phyloP scores from a whole-genome alignment of 371 early-diverging fungal species.

The Circinella minor region DNA sequence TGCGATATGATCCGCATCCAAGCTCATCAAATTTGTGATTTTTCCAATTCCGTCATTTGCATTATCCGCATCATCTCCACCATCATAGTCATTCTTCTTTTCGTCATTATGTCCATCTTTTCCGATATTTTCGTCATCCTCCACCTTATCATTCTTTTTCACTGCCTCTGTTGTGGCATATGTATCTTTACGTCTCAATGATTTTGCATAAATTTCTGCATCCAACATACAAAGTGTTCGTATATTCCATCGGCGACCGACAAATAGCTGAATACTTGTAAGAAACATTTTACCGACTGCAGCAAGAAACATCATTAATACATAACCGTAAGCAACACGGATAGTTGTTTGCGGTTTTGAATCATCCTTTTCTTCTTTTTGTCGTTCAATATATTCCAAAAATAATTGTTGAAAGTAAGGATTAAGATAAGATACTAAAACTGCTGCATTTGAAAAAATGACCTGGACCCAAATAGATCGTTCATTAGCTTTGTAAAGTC shows the following conservation, averaged over 20 bases:
- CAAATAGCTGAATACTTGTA: constrained; percentile 48
- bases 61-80: constrained; percentile 11
- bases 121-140: constrained; percentile 28
- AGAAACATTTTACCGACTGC: constrained; percentile 42
- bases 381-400: constrained; percentile 40
- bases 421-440: constrained; percentile 31
- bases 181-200: constrained; percentile 42
- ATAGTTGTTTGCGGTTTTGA: constrained; percentile 34
- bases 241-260: constrained; percentile 54
- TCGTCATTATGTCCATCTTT: background rate
- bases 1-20: constrained; percentile 69
- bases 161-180: constrained; percentile 48
- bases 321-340: constrained; percentile 46
- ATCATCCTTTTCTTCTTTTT: constrained; percentile 14
- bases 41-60: constrained; percentile 59
- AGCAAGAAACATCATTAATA: constrained; percentile 49
- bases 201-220: constrained; percentile 55
- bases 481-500: constrained; percentile 35
- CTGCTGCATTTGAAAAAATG: constrained; percentile 38
- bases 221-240: constrained; percentile 53
- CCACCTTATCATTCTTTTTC: background rate
- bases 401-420: constrained; percentile 55
- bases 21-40: constrained; percentile 83
- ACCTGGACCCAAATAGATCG: constrained; percentile 32
- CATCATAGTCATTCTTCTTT: background rate